phyloP scores from a whole-genome alignment of 2,329 filamentous ascomycete genomes.

The Beauveria varroae region DNA sequence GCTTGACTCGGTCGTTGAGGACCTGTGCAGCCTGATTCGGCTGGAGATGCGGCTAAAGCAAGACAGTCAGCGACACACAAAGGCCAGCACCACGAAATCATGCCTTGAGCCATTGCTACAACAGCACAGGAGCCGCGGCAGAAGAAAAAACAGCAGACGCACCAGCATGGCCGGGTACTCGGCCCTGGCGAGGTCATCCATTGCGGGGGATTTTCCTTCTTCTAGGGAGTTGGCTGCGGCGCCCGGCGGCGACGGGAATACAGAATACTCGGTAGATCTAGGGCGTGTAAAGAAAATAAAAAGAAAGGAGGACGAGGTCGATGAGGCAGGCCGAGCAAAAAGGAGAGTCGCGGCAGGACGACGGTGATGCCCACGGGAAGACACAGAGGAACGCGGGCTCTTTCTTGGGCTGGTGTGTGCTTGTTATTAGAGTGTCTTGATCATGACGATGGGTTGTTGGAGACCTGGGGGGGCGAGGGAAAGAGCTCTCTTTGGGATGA shows the following conservation, averaged over 20 bases:
- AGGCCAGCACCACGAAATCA: conserved; percentile 2
- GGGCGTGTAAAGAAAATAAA: neutral
- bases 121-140: neutral
- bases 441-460: conserved; percentile 5
- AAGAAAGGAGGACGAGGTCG: neutral
- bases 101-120: neutral
- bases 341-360: neutral
- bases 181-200: conserved; percentile 72
- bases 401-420: neutral
- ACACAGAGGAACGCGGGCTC: neutral
- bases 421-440: conserved; percentile 4
- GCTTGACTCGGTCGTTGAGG: conserved; percentile 79
- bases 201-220: conserved; percentile 32
- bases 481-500: conserved; percentile 2
- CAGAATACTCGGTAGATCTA: conserved; percentile 12
- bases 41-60: conserved; percentile 63
- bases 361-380: neutral
- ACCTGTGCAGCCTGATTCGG: conserved; percentile 74
- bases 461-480: conserved; percentile 1
- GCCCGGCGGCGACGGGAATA: conserved; percentile 3
- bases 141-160: conserved; percentile 30
- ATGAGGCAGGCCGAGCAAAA: neutral
- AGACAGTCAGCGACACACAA: neutral
- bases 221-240: neutral
- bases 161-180: conserved; percentile 96